Percentiles rank a stretch among this genome's conserved stretches.
phyloP scores from a whole-genome alignment of 140 eudicot species.

The Oenanthe javanica region DNA sequence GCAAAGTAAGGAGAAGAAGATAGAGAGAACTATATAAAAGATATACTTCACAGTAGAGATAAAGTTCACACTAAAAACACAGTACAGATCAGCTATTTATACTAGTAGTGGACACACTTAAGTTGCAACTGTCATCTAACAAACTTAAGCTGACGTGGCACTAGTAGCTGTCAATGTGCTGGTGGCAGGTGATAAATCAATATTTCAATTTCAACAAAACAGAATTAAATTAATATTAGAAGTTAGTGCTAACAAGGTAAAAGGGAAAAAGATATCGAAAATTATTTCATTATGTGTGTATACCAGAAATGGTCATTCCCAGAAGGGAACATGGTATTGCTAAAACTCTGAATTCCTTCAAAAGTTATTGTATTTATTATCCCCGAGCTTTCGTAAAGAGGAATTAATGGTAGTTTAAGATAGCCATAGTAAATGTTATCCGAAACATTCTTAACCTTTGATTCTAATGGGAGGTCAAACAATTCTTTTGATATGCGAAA shows the following conservation, averaged over 20 bases:
- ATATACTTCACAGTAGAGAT: too few species aligned
- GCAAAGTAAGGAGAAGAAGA: too few species aligned
- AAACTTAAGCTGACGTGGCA: too few species aligned
- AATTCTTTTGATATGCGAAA: conserved; percentile 7
- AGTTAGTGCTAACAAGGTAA: not conserved
- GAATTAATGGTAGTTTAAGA: conserved; percentile 4
- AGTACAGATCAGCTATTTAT: too few species aligned
- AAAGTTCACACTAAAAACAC: too few species aligned
- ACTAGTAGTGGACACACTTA: too few species aligned
- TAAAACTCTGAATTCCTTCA: conserved; percentile 17
- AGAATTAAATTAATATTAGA: not conserved
- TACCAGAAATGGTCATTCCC: conserved; percentile 31
- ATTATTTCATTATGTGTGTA: not conserved
- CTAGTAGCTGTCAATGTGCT: too few species aligned
- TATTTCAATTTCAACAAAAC: not conserved
- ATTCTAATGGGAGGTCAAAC: conserved; percentile 31
- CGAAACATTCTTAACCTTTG: conserved; percentile 25
- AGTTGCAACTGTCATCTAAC: too few species aligned
- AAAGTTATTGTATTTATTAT: conserved; percentile 15
- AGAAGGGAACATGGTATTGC: conserved; percentile 27
- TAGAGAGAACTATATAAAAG: too few species aligned
- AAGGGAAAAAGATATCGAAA: not conserved
- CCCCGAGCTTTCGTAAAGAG: conserved; percentile 25
- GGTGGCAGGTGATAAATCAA: too few species aligned
- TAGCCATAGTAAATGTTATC: conserved; percentile 10